These are phyloP conservation scores for Wickerhamiella dianesei DNA, from an alignment of 805 yeast species.

Conservation along the genomic window DNA sequence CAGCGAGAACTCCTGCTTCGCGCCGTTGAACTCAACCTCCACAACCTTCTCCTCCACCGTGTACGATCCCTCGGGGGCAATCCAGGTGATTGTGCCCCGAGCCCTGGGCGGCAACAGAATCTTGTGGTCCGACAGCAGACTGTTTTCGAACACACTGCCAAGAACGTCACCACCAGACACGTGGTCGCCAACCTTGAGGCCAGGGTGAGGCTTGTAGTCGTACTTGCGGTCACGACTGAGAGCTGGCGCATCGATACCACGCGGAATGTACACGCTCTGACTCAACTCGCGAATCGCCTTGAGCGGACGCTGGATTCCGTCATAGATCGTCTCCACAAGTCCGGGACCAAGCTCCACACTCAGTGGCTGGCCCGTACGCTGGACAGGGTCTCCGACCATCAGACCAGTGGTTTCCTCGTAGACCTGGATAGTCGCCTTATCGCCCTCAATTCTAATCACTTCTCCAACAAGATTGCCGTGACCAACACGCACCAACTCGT, in stretches of 20 bases:
- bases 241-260: constrained; percentile 98
- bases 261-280: constrained; percentile 91
- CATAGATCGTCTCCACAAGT: constrained; percentile 96
- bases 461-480: constrained; percentile 96
- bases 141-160: constrained; percentile 88
- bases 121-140: constrained; percentile 82
- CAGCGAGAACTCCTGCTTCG: constrained; percentile 70
- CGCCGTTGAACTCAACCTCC: constrained; percentile 92
- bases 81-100: constrained; percentile 85
- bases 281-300: constrained; percentile 79
- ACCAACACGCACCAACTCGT: constrained; percentile 95
- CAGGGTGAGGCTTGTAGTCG: constrained; percentile 65
- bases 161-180: constrained; percentile 96
- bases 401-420: constrained; percentile 99
- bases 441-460: constrained; percentile 91
- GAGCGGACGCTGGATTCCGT: constrained; percentile 98
- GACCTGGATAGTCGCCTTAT: constrained; percentile 96
- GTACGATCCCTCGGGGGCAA: constrained; percentile 85
- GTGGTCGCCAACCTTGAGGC: constrained; percentile 84
- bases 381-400: constrained; percentile 97
- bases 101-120: constrained; percentile 96
- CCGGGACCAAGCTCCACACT: constrained; percentile 99
- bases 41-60: constrained; percentile 77
- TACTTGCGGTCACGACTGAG: constrained; percentile 67
- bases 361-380: constrained; percentile 97